phyloP scores from a whole-genome alignment of 495 filamentous ascomycete genomes.

The Cladorrhinum samala region DNA sequence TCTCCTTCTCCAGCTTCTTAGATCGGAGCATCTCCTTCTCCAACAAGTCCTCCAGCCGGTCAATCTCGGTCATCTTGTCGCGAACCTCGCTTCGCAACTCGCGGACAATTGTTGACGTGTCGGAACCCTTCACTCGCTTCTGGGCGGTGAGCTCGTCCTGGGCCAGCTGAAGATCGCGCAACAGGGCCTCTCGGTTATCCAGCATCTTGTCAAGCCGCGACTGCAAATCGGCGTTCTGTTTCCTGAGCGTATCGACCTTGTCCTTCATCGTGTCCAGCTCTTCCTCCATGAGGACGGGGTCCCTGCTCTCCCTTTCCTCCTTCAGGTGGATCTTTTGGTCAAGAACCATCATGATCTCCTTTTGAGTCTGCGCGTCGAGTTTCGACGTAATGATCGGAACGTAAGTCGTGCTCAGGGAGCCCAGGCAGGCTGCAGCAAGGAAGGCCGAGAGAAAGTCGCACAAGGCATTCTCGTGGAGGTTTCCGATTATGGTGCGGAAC shows the following conservation, averaged over 20 bases:
- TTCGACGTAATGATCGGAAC: slow-evolving; percentile 37
- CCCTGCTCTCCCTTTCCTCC: slow-evolving; percentile 24
- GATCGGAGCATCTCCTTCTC: slow-evolving; percentile 29
- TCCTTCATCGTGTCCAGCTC: slow-evolving; percentile 26
- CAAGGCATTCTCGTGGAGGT: slow-evolving; percentile 30
- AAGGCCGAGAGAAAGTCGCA: slow-evolving; percentile 59
- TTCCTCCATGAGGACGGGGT: slow-evolving; percentile 30
- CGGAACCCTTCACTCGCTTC: slow-evolving; percentile 23
- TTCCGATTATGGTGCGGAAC: slow-evolving; percentile 34
- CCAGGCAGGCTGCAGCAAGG: slow-evolving; percentile 55
- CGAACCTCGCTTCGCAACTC: slow-evolving; percentile 38
- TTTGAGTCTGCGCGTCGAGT: slow-evolving; percentile 28
- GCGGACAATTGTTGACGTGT: slow-evolving; percentile 23
- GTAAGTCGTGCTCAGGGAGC: slow-evolving; percentile 49
- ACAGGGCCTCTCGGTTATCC: slow-evolving; percentile 23
- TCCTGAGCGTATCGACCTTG: slow-evolving; percentile 23
- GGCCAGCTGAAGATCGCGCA: slow-evolving; percentile 20
- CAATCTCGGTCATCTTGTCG: slow-evolving; percentile 32
- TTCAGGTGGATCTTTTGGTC: slow-evolving; percentile 26
- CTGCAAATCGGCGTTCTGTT: slow-evolving; percentile 30
- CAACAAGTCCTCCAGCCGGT: slow-evolving; percentile 30
- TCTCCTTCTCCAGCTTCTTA: slow-evolving; percentile 37
- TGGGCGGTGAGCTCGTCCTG: slow-evolving; percentile 28
- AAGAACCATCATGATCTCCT: slow-evolving; percentile 30
- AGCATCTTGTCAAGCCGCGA: slow-evolving; percentile 29